Evolutionary conservation across 2,329 filamentous ascomycete genomes (phyloP), one percentile per base, ranked within the genome.

Genomic region (Hymenoscyphus infarciens): DNA sequence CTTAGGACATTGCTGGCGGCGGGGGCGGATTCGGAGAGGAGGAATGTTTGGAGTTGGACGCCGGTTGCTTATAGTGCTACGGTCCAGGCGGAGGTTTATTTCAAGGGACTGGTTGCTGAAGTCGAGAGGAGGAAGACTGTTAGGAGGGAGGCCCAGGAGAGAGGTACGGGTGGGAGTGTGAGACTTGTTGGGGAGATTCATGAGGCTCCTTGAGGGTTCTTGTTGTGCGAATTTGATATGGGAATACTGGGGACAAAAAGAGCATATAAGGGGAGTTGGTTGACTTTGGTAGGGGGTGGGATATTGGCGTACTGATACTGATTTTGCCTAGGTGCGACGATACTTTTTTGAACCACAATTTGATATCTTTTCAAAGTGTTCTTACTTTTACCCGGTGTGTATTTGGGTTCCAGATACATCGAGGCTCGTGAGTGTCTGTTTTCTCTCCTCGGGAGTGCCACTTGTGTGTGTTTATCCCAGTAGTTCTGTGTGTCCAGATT

Each of bases 1-100:
- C 77, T 96, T 61, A 82, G 92, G 53, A 89, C 92, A 39, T 79
- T 96, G 60, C 81, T 96, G 13, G 87, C 89, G 2, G 90, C 90
- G 0, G 92, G 92, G 11, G 91, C 92, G 0, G 88, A 92, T 68
- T 84, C 90, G 0, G 81, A 88, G 61, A 85, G 84, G 61, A 82
- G 82, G 68, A 96, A 96, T 72, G 78, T 86, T 1, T 91, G 88
- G 80, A 88, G 85, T 72, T 96, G 92, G 90, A 92, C 87, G 1
- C 89, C 92, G 0, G 82, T 92, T n/a, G 86, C 88, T 19, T 96
- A 96, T 75, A 91, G 87, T 66, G 86, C 90, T 15, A 94, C 90
- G 0, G 87, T 92, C 7, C 88, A 92, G 73, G 90, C 91, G 1
- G 91, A 96, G 76, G 89, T 92, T 0, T 95, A 96, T 73, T 87